Percentiles rank a stretch among this genome's conserved stretches.
These are phyloP conservation scores for Solanum rostratum DNA, from an alignment of 257 asterid species.

Conservation along the genomic window DNA sequence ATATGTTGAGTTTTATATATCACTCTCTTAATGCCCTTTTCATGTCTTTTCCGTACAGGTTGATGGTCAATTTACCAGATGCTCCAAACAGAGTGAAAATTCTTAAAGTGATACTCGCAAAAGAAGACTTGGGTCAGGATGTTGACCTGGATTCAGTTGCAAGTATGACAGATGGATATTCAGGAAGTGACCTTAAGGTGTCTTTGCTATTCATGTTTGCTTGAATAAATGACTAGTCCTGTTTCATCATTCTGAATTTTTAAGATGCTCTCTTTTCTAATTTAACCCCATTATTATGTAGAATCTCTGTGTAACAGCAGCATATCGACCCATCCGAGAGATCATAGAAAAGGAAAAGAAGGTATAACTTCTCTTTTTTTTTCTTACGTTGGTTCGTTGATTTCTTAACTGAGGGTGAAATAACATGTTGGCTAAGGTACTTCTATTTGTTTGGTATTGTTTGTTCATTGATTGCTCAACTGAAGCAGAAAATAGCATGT, in stretches of 20 bases:
- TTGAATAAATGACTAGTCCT: neutral
- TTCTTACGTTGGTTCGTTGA: neutral
- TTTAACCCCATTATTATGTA: constrained; percentile 9
- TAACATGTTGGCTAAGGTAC: neutral
- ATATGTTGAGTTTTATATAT: neutral
- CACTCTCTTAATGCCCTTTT: neutral
- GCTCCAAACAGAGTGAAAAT: constrained; percentile 81
- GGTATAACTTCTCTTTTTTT: constrained; percentile 19
- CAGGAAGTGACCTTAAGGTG: constrained; percentile 97
- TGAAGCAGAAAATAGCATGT: neutral
- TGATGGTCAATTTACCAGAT: constrained; percentile 94
- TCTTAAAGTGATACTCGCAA: constrained; percentile 63
- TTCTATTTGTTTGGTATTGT: neutral
- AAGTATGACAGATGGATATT: constrained; percentile 76
- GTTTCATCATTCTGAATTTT: neutral
- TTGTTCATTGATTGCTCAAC: neutral
- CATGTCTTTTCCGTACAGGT: constrained; percentile 19
- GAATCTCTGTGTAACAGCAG: constrained; percentile 91
- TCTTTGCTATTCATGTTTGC: neutral
- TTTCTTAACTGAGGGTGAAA: neutral
- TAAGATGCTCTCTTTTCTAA: neutral
- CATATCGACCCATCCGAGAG: constrained; percentile 83
- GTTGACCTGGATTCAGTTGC: constrained; percentile 72
- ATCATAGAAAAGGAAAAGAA: constrained; percentile 72
- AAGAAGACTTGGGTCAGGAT: constrained; percentile 74